phyloP scores from a whole-genome alignment of 768 basidiomycete genomes.

The Favolaschia claudopus region DNA sequence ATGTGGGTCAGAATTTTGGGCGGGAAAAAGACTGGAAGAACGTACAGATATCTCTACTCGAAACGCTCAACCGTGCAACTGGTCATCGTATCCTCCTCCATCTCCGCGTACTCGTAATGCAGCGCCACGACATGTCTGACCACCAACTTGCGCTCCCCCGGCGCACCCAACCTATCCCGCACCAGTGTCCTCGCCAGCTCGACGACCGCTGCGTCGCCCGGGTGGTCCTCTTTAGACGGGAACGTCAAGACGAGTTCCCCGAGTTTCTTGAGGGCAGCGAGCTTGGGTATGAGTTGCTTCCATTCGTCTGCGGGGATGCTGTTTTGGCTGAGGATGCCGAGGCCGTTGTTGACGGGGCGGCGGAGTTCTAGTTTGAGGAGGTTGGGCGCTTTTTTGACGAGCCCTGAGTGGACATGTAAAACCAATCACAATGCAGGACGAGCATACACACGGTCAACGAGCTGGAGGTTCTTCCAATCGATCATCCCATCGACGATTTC shows the following conservation, averaged over 20 bases:
- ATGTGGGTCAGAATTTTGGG: no score
- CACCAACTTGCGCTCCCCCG: background rate
- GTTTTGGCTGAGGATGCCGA: background rate
- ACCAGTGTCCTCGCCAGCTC: conserved; percentile 2
- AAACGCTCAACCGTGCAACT: conserved; percentile 3
- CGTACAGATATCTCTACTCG: background rate
- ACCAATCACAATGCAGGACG: background rate
- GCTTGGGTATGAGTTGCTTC: conserved; percentile 12
- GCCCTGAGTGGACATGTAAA: background rate
- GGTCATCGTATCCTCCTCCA: background rate
- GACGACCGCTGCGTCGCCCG: conserved; percentile 1
- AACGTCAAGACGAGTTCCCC: conserved; percentile 8
- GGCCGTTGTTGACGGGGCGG: conserved; percentile 11
- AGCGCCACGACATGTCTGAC: conserved; percentile 1
- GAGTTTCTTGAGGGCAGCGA: conserved; percentile 7
- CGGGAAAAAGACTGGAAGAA: no score
- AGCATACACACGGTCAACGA: background rate
- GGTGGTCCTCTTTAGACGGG: conserved; percentile 6
- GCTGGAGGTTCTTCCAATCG: conserved; percentile 17
- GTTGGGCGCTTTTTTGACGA: conserved; percentile 18
- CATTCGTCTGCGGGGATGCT: conserved; percentile 1
- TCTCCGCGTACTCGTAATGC: background rate
- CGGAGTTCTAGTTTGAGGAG: conserved; percentile 15
- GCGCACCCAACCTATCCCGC: background rate
- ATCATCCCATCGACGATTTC: conserved; percentile 16